Percentiles rank a stretch among this genome's conserved stretches.
Conservation (phyloP, 2,329 filamentous ascomycete genomes). For the Cadophora sp. region DNA sequence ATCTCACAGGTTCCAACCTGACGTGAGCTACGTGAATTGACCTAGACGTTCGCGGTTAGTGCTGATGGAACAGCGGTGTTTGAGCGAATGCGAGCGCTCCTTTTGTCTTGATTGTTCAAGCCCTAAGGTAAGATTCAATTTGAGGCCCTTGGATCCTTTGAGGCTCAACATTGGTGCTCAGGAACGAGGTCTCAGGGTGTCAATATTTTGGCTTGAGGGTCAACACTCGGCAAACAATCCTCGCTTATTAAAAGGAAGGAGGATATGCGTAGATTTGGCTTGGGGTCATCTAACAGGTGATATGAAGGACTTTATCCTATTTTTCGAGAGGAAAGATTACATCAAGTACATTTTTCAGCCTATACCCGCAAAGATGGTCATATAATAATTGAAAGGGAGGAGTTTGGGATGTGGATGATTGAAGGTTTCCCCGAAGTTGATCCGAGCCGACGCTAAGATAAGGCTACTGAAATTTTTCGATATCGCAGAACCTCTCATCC, state of each 20-base stretch:
- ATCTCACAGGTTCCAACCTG: no score
- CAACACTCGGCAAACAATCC: neutral
- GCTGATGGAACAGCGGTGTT: neutral
- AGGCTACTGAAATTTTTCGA: constrained; percentile 29
- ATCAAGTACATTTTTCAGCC: no score
- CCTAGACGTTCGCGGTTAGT: neutral
- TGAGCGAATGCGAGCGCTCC: neutral
- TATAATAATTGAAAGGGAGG: no score
- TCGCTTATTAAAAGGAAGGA: neutral
- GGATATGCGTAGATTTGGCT: no score
- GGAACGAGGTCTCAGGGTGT: neutral
- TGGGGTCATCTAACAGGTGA: no score
- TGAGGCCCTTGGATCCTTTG: neutral
- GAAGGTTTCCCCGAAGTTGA: neutral
- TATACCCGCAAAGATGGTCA: no score
- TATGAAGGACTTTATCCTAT: no score
- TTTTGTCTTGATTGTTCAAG: neutral
- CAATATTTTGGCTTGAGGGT: neutral
- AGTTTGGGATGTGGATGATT: neutral
- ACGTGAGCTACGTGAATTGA: no score
- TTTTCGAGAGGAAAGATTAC: no score
- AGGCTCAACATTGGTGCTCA: neutral
- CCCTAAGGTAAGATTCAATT: neutral
- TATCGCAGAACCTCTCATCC: constrained; percentile 11
- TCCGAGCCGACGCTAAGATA: constrained; percentile 29